These are phyloP conservation scores for Termitomyces sp. DNA, from an alignment of 768 basidiomycete genomes.

Conservation along the genomic window DNA sequence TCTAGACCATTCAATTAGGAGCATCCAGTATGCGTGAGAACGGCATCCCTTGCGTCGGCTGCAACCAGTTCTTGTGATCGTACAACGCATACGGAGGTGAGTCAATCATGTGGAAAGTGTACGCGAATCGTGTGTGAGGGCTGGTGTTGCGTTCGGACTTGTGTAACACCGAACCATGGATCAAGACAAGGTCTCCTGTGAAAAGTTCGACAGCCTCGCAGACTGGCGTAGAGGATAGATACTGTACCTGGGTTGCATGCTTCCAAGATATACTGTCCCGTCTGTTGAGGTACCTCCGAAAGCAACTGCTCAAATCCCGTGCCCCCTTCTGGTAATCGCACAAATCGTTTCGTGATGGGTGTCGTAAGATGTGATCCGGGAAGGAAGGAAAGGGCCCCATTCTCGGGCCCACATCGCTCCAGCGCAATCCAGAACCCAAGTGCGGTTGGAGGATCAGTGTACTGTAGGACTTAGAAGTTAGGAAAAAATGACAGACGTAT, in stretches of 20 bases:
- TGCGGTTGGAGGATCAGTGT: conserved; percentile 87
- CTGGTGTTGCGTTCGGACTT: conserved; percentile 87
- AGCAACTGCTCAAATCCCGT: conserved; percentile 77
- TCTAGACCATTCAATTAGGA: conserved; percentile 8
- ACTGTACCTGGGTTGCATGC: conserved; percentile 67
- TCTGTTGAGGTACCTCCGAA: conserved; percentile 22
- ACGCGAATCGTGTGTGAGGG: conserved; percentile 79
- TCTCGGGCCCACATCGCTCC: conserved; percentile 76
- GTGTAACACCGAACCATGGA: conserved; percentile 91
- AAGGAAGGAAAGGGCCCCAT: conserved; percentile 84
- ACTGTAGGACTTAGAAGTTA: conserved; percentile 38
- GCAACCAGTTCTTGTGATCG: conserved; percentile 93
- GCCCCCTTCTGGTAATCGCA: conserved; percentile 69
- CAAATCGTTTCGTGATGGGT: conserved; percentile 79
- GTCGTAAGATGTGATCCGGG: conserved; percentile 84
- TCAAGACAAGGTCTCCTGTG: conserved; percentile 84
- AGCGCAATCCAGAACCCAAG: conserved; percentile 97
- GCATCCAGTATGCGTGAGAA: conserved; percentile 58
- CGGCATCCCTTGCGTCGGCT: conserved; percentile 80
- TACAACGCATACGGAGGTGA: conserved; percentile 64
- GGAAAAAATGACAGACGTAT: not conserved
- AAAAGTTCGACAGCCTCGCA: not conserved
- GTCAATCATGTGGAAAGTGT: conserved; percentile 96
- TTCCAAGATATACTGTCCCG: conserved; percentile 59
- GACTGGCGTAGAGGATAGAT: not conserved